Evolutionary conservation across 495 filamentous ascomycete species (phyloP).

Genomic region (Penicillium tannophilum): DNA sequence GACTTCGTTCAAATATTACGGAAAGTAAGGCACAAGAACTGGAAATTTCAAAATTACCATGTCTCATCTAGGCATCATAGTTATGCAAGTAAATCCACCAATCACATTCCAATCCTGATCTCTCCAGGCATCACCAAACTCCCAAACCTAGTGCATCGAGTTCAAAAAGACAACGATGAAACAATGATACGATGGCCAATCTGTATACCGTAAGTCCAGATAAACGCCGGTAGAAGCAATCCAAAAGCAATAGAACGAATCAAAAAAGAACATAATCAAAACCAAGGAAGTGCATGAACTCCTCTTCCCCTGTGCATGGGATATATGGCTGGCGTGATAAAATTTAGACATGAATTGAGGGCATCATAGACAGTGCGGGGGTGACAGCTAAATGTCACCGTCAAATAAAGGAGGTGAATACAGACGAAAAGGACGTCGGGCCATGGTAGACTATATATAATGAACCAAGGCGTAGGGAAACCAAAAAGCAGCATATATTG

Average conservation of each 20-base stretch:
- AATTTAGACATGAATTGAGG: conserved; percentile 18
- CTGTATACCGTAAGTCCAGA: conserved; percentile 32
- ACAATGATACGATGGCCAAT: conserved; percentile 31
- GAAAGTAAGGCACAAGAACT: neutral
- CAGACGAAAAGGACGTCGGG: conserved; percentile 1
- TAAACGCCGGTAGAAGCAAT: conserved; percentile 25
- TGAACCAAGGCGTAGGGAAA: neutral
- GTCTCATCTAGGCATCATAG: conserved; percentile 10
- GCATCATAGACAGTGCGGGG: conserved; percentile 11
- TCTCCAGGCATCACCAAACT: conserved; percentile 11
- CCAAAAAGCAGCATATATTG: neutral
- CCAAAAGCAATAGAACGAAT: neutral
- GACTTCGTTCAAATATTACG: neutral
- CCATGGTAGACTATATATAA: conserved; percentile 9
- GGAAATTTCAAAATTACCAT: conserved; percentile 3
- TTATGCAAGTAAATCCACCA: conserved; percentile 1
- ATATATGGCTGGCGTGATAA: conserved; percentile 27
- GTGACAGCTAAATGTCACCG: conserved; percentile 2
- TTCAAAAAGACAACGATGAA: neutral
- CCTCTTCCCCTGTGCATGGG: conserved; percentile 25
- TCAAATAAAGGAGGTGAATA: conserved; percentile 9
- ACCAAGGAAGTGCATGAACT: conserved; percentile 16
- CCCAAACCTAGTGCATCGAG: conserved; percentile 18
- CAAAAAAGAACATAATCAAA: conserved; percentile 2
- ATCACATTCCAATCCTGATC: conserved; percentile 1